Evolutionary conservation across 2,329 filamentous ascomycete genomes (phyloP), one percentile per base, ranked within the genome.

Genomic region (Gnomoniopsis sp.): DNA sequence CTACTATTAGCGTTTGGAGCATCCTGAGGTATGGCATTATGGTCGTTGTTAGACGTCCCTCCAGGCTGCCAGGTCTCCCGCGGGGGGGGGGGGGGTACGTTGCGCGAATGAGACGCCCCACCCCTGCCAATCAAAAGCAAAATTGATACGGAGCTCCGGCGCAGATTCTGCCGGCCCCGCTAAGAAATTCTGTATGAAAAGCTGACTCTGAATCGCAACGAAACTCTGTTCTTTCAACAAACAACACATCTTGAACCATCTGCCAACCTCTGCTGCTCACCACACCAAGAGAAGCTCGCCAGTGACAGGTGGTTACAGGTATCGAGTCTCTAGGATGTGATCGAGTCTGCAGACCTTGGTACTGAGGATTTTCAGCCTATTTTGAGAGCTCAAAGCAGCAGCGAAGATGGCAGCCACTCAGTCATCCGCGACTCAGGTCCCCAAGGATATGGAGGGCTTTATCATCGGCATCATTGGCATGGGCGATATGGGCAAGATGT

Each of bases 401-500:
- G 38, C 21, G 6, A 57, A 49, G 30, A 70, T 70, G 69, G 65
- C 69, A 36, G 49, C 63, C 23, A 49, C 64, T 21, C 33, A 44
- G 11, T 48, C 63, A 22, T 49, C 54, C 48, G 43, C 49, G 10
- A 36, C 36, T 11, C 58, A 57, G 49, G 60, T 75, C 62, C 76
- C 77, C 19, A 61, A 68, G 15, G 77, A 70, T 64, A 85, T 85
- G 87, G 84, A 88, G 66, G 80, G 83, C 69, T 91, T 91, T 72
- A 86, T 88, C 63, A 84, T 99, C 66, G 95, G 95, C 66, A 89
- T 99, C 70, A 99, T 99, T 72, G 95, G 95, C 62, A 97, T 99
- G 93, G 95, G 95, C 65, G 93, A 97, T 70, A 99, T 99, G 95
- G 95, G 95, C 70, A 96, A 89, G 83, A 96, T 99, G 91, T 99